A percentile compares a stretch with the other conserved stretches of the same genome.
Evolutionary conservation across 2,329 filamentous ascomycete species (phyloP).

Genomic region (Macroventuria anomochaeta): DNA sequence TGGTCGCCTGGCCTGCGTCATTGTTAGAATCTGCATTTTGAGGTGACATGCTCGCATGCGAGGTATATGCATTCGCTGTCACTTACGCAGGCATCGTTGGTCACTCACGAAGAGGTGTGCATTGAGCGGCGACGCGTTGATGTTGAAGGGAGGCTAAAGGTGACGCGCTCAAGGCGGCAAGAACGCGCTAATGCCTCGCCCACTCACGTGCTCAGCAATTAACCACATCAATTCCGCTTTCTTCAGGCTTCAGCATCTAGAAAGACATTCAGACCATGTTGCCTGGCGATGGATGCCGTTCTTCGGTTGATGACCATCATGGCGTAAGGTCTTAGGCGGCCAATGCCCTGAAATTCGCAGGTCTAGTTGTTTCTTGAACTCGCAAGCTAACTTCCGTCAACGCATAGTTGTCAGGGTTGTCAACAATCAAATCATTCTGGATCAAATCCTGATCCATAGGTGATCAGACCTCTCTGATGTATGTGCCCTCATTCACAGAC

Average conservation of each 20-base stretch:
- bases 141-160: slow-evolving; percentile 35
- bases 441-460: too few species aligned
- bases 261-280: background rate
- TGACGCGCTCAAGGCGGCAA: slow-evolving; percentile 39
- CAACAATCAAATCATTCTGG: too few species aligned
- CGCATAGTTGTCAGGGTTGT: too few species aligned
- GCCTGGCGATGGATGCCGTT: background rate
- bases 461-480: too few species aligned
- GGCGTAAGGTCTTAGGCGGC: background rate
- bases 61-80: background rate
- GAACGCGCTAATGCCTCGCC: slow-evolving; percentile 25
- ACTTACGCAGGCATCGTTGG: slow-evolving; percentile 48
- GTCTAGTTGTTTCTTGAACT: too few species aligned
- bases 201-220: slow-evolving; percentile 11
- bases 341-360: too few species aligned
- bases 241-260: slow-evolving; percentile 5
- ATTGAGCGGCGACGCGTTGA: slow-evolving; percentile 33
- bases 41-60: background rate
- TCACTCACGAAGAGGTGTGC: slow-evolving; percentile 28
- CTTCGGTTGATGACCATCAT: background rate
- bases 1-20: slow-evolving; percentile 47
- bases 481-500: too few species aligned
- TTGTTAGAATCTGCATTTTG: slow-evolving; percentile 21
- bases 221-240: background rate
- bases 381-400: too few species aligned